These are phyloP conservation scores for Lepraria neglecta DNA, from an alignment of 495 filamentous ascomycete species.

Conservation along the genomic window DNA sequence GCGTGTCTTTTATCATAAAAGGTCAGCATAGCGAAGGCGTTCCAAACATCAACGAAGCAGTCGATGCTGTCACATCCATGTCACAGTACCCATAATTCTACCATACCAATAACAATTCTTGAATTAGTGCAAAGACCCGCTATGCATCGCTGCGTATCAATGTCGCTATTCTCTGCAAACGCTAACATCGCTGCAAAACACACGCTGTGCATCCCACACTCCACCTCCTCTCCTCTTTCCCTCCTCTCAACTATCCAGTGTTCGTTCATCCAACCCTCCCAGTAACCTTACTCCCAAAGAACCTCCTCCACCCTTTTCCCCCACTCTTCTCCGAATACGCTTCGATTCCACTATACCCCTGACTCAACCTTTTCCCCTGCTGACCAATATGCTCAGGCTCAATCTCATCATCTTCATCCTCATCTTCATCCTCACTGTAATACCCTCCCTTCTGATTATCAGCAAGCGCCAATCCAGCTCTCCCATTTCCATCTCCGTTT, in stretches of 20 bases:
- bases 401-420: constrained; percentile 4
- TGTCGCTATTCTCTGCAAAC: too few species aligned
- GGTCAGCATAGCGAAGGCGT: constrained; percentile 19
- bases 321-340: constrained; percentile 20
- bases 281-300: constrained; percentile 6
- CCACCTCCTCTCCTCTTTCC: too few species aligned
- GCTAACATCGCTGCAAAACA: too few species aligned
- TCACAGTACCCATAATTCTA: not conserved
- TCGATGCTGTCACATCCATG: not conserved
- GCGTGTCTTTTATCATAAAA: too few species aligned
- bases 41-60: not conserved
- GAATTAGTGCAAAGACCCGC: too few species aligned
- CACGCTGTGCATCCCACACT: too few species aligned
- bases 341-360: constrained; percentile 25
- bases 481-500: not conserved
- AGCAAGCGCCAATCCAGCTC: constrained; percentile 2
- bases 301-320: constrained; percentile 23
- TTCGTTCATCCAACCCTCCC: not conserved
- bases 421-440: not conserved
- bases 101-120: too few species aligned
- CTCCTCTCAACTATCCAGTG: not conserved
- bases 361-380: constrained; percentile 4
- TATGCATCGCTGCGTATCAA: too few species aligned
- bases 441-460: constrained; percentile 2
- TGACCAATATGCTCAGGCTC: not conserved